Evolutionary conservation across 139 green algal species (phyloP).

Genomic region (Klebsormidium nitens): DNA sequence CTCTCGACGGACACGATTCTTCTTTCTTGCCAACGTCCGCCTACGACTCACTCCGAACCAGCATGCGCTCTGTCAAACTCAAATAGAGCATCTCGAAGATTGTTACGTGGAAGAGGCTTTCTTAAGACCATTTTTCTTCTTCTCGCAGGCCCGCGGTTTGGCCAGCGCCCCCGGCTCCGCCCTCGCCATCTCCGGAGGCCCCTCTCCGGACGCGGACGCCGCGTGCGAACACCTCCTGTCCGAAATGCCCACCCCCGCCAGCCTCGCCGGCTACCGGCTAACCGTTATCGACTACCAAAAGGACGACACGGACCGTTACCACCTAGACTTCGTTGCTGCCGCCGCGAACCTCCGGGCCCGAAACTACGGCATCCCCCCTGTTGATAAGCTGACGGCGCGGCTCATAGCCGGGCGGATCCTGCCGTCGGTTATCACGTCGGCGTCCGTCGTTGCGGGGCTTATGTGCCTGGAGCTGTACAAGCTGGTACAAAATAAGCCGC

Average conservation of each 20-base stretch:
- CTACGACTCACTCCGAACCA: too few species aligned
- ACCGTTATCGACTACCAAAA: constrained; percentile 16
- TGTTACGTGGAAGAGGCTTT: too few species aligned
- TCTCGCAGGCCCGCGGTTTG: too few species aligned
- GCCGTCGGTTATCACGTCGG: constrained; percentile 23
- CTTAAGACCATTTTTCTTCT: too few species aligned
- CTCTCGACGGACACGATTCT: too few species aligned
- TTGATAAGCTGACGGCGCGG: constrained; percentile 11
- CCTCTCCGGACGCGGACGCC: background rate
- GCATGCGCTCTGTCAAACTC: too few species aligned
- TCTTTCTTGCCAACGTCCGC: too few species aligned
- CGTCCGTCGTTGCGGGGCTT: constrained; percentile 26
- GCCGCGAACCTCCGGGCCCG: constrained; percentile 28
- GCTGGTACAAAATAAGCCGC: constrained; percentile 18
- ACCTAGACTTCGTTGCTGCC: constrained; percentile 23
- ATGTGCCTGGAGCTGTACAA: constrained; percentile 47
- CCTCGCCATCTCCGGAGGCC: too few species aligned
- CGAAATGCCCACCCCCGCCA: constrained; percentile 28
- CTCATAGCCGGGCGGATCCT: constrained; percentile 18
- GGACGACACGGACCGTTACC: constrained; percentile 11
- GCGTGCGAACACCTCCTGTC: constrained; percentile 16
- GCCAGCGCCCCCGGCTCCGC: too few species aligned
- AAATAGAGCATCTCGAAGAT: too few species aligned
- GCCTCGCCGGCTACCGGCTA: constrained; percentile 32
- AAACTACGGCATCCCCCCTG: constrained; percentile 35